Percentiles rank a stretch among this genome's conserved stretches.
Evolutionary conservation across 148 eudicot genomes (phyloP).

Genomic region (Silene latifolia): DNA sequence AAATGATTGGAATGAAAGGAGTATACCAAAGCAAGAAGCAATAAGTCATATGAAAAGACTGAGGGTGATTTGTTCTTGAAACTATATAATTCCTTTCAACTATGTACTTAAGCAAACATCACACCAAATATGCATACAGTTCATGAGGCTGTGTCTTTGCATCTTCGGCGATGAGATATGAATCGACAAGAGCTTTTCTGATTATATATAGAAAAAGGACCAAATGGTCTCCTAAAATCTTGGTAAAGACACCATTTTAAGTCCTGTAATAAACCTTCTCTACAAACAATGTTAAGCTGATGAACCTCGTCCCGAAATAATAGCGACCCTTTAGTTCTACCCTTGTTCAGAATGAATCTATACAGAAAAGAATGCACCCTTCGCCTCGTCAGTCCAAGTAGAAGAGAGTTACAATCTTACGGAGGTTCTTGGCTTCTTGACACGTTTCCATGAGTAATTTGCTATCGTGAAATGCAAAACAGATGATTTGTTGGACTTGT

Average conservation of each 20-base stretch:
- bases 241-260: constrained; percentile 13
- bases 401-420: constrained; percentile 94
- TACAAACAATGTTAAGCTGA: constrained; percentile 24
- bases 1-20: too few relatives aligned
- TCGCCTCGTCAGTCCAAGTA: constrained; percentile 56
- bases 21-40: neutral
- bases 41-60: neutral
- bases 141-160: neutral
- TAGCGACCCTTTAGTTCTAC: neutral
- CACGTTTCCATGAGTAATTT: constrained; percentile 95
- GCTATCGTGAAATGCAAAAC: constrained; percentile 98
- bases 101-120: neutral
- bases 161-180: neutral
- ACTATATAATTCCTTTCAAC: neutral
- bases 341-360: constrained; percentile 10
- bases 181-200: neutral
- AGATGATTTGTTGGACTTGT: constrained; percentile 92
- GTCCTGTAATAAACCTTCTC: constrained; percentile 9
- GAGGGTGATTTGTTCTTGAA: neutral
- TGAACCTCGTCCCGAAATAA: neutral
- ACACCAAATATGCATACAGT: neutral
- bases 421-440: constrained; percentile 92
- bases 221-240: constrained; percentile 17
- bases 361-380: constrained; percentile 14
- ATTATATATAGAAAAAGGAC: neutral